Evolutionary conservation across 257 asterid genomes (phyloP).

Genomic region (Apocynum venetum): DNA sequence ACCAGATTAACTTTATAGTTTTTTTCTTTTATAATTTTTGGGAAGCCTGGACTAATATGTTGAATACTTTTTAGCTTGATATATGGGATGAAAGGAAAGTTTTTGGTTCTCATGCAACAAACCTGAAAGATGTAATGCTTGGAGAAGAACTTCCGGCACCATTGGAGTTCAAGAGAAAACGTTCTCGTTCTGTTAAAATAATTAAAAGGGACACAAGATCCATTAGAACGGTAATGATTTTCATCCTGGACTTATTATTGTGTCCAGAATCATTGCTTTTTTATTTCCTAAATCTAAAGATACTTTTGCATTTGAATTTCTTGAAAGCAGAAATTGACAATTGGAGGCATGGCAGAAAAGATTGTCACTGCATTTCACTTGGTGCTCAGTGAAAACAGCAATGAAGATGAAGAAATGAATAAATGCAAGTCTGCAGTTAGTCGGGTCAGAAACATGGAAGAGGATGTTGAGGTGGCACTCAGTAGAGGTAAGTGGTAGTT

Average conservation of each 20-base stretch:
- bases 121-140: slow-evolving; percentile 73
- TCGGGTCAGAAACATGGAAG: slow-evolving; percentile 72
- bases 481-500: slow-evolving; percentile 46
- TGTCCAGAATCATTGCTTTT: slow-evolving; percentile 7
- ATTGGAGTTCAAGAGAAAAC: slow-evolving; percentile 64
- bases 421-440: slow-evolving; percentile 70
- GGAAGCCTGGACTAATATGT: slow-evolving; percentile 2
- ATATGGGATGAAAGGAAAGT: slow-evolving; percentile 95
- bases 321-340: slow-evolving; percentile 65
- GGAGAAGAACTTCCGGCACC: slow-evolving; percentile 77
- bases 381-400: slow-evolving; percentile 53
- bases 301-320: slow-evolving; percentile 18
- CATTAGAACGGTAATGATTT: slow-evolving; percentile 62
- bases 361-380: slow-evolving; percentile 75
- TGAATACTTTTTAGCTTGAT: slow-evolving; percentile 43
- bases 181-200: slow-evolving; percentile 71
- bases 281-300: slow-evolving; percentile 4
- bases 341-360: slow-evolving; percentile 85
- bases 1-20: background rate
- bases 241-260: slow-evolving; percentile 12
- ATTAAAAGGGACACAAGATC: slow-evolving; percentile 82
- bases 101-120: slow-evolving; percentile 70
- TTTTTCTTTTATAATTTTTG: background rate
- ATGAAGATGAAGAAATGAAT: slow-evolving; percentile 75
- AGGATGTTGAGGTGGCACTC: slow-evolving; percentile 56